phyloP scores from a whole-genome alignment of 805 yeast genomes.

The Lipomyces mesembrius region DNA sequence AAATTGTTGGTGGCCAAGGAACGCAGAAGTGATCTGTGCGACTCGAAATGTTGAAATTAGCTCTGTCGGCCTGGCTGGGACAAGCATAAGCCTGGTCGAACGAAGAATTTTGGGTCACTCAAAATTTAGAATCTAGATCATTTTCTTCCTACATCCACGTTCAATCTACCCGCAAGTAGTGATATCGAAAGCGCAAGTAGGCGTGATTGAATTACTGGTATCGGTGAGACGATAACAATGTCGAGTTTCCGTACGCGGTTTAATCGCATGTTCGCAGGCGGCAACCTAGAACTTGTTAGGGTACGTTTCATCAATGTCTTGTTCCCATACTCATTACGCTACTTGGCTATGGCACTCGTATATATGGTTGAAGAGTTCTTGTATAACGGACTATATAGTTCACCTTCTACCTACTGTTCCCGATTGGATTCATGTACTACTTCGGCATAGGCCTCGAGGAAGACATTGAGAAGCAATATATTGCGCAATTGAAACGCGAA shows the following conservation, averaged over 20 bases:
- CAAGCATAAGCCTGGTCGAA: no score
- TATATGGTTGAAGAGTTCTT: background rate
- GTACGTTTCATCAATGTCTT: conserved; percentile 10
- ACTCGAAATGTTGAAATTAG: no score
- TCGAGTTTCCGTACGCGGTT: conserved; percentile 7
- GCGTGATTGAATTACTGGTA: no score
- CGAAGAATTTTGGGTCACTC: no score
- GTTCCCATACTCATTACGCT: background rate
- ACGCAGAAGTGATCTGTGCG: no score
- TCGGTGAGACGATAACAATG: background rate
- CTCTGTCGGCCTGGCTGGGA: no score
- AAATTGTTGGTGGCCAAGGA: no score
- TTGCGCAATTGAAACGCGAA: conserved; percentile 9
- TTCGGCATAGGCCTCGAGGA: conserved; percentile 32
- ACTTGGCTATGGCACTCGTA: background rate
- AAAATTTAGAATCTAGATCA: no score
- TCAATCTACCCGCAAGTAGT: no score
- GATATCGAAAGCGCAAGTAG: no score
- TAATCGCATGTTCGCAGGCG: conserved; percentile 28
- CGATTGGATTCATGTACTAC: conserved; percentile 35
- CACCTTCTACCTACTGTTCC: conserved; percentile 29
- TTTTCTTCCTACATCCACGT: no score
- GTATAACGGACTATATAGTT: conserved; percentile 17
- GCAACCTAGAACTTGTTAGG: conserved; percentile 31
- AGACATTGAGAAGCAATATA: conserved; percentile 25